Evolutionary conservation across 2,329 filamentous ascomycete species (phyloP), one percentile per base, ranked within the genome.

Genomic region (Hypoxylon sp.): DNA sequence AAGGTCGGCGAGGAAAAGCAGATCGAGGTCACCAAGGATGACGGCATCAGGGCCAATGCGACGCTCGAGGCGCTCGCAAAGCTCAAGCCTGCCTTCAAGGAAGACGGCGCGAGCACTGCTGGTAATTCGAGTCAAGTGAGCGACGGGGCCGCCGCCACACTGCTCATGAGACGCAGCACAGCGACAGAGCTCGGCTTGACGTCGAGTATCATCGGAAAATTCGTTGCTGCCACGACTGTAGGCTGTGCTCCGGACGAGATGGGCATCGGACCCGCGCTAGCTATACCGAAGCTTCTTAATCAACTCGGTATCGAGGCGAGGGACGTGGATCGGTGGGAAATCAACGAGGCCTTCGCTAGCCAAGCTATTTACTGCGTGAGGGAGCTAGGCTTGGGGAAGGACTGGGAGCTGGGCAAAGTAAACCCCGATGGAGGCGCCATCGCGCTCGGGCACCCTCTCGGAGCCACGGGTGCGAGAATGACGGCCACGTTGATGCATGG

Each of bases 381-480:
- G 67, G 86, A 89, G 75, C 77, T 96, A 10, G 91, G 90, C 0
- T 82, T 95, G 19, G 89, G 89, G 78, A 78, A 82, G 75, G 88
- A 76, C 72, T 89, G 84, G 82, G 86, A 90, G 73, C 81, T 87
- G 61, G 88, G 88, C 6, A 91, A 87, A 80, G 92, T 98, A 17
- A 98, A 98, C 81, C 93, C 93, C 0, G 94, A 97, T 75, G 95
- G 95, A 67, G 94, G 95, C 32, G 95, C 94, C 2, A 97, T 98
- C 79, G 94, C 95, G n/a, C 82, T 98, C 24, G 95, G 95, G 1
- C 95, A 98, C 79, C 94, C 94, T 5, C 86, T 98, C 0, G 94
- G 95, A 51, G 94, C 94, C 32, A 98, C 94, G 4, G 93, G 93
- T 35, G 93, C 92, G 31, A 85, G 94, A 72, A 91, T 97, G 86